Percentiles rank a stretch among this genome's conserved stretches.
Conservation (phyloP, 2,329 filamentous ascomycete species). For the Pyrenochaeta sp. region DNA sequence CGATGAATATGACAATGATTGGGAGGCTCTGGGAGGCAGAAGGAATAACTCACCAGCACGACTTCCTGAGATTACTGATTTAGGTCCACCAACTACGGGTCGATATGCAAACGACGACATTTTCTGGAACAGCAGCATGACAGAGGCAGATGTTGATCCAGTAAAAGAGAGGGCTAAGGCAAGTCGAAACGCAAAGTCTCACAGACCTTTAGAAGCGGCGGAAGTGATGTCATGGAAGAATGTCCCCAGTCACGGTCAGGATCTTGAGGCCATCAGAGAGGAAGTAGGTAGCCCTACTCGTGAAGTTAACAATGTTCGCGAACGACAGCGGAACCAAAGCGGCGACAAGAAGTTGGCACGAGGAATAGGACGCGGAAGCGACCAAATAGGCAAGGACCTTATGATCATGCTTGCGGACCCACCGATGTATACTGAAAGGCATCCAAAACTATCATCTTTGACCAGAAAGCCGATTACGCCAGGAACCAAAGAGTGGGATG, state of each 20-base stretch:
- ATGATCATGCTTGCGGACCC: background rate
- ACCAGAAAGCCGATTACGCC: conserved; percentile 7
- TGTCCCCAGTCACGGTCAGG: background rate
- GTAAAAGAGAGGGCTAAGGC: background rate
- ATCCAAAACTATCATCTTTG: background rate
- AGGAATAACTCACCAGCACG: conserved; percentile 3
- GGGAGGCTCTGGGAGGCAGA: background rate
- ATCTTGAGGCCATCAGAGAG: background rate
- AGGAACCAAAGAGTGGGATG: conserved; percentile 11
- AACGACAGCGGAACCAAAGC: background rate
- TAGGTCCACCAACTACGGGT: conserved; percentile 17
- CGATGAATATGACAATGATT: background rate
- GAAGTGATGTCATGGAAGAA: background rate
- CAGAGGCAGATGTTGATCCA: conserved; percentile 17
- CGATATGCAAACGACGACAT: conserved; percentile 21
- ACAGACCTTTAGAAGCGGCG: background rate
- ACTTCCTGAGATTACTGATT: conserved; percentile 22
- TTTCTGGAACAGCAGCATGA: conserved; percentile 31
- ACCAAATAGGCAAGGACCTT: background rate
- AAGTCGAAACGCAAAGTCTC: background rate
- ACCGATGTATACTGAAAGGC: background rate
- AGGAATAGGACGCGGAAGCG: background rate
- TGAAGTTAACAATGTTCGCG: background rate
- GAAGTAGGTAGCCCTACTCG: background rate
- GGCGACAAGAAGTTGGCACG: background rate